Conservation (phyloP, 2,329 filamentous ascomycete species). For the Diaporthe aspalathi region DNA sequence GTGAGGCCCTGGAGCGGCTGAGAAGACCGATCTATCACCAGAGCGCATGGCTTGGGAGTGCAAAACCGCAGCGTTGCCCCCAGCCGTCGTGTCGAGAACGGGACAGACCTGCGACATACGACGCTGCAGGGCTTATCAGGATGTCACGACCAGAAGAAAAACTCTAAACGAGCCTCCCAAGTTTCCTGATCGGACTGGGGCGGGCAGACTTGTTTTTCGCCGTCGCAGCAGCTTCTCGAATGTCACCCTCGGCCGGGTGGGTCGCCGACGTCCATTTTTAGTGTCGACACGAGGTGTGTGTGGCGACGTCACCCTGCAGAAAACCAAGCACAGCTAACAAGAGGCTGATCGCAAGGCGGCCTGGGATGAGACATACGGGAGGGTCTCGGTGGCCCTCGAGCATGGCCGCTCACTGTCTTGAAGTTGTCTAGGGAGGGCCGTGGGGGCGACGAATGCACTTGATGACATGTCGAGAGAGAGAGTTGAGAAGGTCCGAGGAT, state of each 20-base stretch:
- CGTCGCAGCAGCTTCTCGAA: background rate
- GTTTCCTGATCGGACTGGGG: constrained; percentile 7
- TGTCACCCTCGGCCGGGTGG: constrained; percentile 17
- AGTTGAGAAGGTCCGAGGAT: background rate
- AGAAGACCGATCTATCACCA: too few species aligned
- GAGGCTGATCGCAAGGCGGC: constrained; percentile 11
- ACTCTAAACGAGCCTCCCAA: constrained; percentile 30
- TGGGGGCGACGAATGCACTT: background rate
- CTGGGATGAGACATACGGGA: background rate
- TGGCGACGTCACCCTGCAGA: constrained; percentile 36
- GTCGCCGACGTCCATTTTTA: constrained; percentile 19
- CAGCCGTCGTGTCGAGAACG: background rate
- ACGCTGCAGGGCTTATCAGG: constrained; percentile 10
- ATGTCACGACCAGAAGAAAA: background rate
- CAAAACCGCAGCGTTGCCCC: constrained; percentile 1
- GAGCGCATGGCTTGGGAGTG: too few species aligned
- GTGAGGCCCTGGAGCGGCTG: constrained; percentile 9
- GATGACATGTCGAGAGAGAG: background rate
- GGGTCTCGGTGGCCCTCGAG: background rate
- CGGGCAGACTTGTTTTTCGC: constrained; percentile 17
- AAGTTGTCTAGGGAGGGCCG: background rate
- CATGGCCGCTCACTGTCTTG: background rate
- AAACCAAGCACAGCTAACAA: background rate
- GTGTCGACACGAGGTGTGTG: constrained; percentile 19
- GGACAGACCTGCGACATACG: constrained; percentile 6